phyloP scores from a whole-genome alignment of 306 rosid genomes.

The Glycyrrhiza uralensis region DNA sequence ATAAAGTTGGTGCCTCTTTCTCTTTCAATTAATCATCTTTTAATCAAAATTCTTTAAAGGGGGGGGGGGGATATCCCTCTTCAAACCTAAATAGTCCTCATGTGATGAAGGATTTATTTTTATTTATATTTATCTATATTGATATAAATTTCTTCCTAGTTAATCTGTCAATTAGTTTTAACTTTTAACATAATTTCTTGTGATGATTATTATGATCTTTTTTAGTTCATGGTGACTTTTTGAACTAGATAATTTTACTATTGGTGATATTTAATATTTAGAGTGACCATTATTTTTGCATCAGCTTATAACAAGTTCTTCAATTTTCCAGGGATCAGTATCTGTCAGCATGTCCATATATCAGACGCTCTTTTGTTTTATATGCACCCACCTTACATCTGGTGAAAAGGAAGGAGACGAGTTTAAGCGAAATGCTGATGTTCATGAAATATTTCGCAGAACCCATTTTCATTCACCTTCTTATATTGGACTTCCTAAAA shows the following conservation, averaged over 20 bases:
- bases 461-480: slow-evolving; percentile 70
- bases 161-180: not conserved
- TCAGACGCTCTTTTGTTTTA: slow-evolving; percentile 92
- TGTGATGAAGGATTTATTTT: not conserved
- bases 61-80: not conserved
- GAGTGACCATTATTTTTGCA: slow-evolving; percentile 1
- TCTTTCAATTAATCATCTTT: not conserved
- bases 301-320: slow-evolving; percentile 18
- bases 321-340: slow-evolving; percentile 72
- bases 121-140: not conserved
- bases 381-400: slow-evolving; percentile 86
- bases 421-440: slow-evolving; percentile 77
- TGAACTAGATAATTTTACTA: slow-evolving; percentile 4
- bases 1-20: not conserved
- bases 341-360: slow-evolving; percentile 97
- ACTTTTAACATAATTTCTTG: not conserved
- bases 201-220: not conserved
- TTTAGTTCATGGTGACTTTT: not conserved
- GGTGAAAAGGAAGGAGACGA: slow-evolving; percentile 91
- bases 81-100: not conserved
- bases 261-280: slow-evolving; percentile 1
- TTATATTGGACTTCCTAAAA: slow-evolving; percentile 58
- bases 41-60: not conserved
- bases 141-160: not conserved
- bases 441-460: slow-evolving; percentile 76